A percentile compares a stretch with the other conserved stretches of the same genome.
phyloP scores from a whole-genome alignment of 2,329 filamentous ascomycete genomes.

The Phoma sp. region DNA sequence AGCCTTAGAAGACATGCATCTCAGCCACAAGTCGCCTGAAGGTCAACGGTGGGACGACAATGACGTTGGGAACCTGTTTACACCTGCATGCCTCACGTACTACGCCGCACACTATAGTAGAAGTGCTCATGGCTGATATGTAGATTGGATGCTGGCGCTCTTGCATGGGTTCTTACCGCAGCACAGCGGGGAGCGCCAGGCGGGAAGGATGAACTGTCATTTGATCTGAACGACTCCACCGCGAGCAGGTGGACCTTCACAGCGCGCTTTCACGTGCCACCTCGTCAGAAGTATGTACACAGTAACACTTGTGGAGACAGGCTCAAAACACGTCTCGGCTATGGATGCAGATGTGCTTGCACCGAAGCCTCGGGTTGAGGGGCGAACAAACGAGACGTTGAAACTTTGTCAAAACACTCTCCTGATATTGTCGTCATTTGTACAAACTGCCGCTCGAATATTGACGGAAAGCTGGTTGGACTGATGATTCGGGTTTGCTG shows the following conservation, averaged over 20 bases:
- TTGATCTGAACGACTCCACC: constrained; percentile 25
- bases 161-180: constrained; percentile 29
- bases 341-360: constrained; percentile 4
- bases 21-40: constrained; percentile 1
- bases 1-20: constrained; percentile 5
- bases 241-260: background rate
- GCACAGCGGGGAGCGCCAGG: constrained; percentile 30
- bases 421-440: constrained; percentile 7
- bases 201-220: constrained; percentile 44
- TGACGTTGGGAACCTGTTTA: constrained; percentile 7
- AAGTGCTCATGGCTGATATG: constrained; percentile 19
- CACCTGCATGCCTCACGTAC: constrained; percentile 22
- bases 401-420: background rate
- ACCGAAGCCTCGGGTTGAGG: background rate
- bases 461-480: constrained; percentile 8
- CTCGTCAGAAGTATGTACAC: background rate
- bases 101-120: constrained; percentile 27
- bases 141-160: constrained; percentile 23
- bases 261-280: constrained; percentile 4
- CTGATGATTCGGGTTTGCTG: constrained; percentile 4
- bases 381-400: background rate
- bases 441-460: constrained; percentile 6
- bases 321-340: constrained; percentile 2
- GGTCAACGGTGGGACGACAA: constrained; percentile 8
- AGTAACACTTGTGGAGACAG: background rate